Percentiles rank a stretch among this genome's conserved stretches.
phyloP scores from a whole-genome alignment of 345 rosid species.

The Camelina laxa region DNA sequence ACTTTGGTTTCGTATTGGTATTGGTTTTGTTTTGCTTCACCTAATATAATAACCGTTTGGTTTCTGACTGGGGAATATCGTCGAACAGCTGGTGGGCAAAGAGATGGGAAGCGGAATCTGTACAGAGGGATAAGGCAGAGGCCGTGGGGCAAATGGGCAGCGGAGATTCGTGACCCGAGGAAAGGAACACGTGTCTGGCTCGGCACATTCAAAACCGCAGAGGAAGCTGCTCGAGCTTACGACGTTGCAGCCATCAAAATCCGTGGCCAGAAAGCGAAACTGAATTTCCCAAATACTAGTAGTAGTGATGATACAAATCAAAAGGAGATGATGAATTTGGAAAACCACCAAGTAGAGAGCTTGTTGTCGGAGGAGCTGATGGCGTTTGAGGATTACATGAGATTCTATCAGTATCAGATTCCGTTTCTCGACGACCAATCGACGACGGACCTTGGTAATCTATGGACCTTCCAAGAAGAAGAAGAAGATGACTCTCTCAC shows the following conservation, averaged over 20 bases:
- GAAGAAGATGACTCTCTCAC: neutral
- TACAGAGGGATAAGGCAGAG: conserved; percentile 91
- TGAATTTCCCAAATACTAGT: conserved; percentile 60
- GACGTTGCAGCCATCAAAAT: conserved; percentile 83
- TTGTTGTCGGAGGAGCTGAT: conserved; percentile 72
- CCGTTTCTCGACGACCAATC: conserved; percentile 61
- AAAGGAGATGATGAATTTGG: conserved; percentile 37
- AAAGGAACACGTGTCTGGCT: conserved; percentile 94
- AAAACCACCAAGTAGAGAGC: conserved; percentile 53
- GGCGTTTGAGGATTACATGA: conserved; percentile 79
- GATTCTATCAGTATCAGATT: conserved; percentile 74
- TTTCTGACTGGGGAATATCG: neutral
- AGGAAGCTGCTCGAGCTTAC: conserved; percentile 92
- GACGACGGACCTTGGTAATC: neutral
- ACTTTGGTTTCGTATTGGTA: neutral
- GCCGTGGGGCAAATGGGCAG: conserved; percentile 99
- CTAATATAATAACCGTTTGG: neutral
- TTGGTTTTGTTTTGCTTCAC: too few relatives aligned
- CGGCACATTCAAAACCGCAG: conserved; percentile 89
- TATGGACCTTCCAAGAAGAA: conserved; percentile 3
- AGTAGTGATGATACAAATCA: neutral
- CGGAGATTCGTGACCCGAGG: conserved; percentile 85
- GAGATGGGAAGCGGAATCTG: conserved; percentile 51
- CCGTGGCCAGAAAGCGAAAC: conserved; percentile 86
- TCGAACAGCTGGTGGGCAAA: conserved; percentile 20